Base-by-base conservation (phyloP, 2,329 filamentous ascomycete species). In the Ophiostoma montium region DNA sequence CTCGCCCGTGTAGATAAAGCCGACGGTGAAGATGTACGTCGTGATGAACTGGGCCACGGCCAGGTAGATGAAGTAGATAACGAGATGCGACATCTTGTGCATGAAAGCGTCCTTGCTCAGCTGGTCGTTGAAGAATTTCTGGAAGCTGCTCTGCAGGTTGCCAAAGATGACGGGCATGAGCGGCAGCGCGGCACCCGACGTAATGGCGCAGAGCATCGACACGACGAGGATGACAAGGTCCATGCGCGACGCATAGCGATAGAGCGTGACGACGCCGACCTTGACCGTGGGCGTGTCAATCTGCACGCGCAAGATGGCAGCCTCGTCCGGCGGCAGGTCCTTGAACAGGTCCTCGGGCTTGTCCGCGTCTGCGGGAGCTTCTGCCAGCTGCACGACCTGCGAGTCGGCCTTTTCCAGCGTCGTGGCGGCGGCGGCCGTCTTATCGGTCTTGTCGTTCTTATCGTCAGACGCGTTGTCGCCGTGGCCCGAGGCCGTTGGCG, bases 1-100 rank as follows among this genome's bases (percentile, higher is more conserved):
- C 63, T 90, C 85, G 50, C 85, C 86, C 0, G 80, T 82, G 59
- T 87, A 95, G 57, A 95, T 94, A 67, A 94, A 95, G 18, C 86
- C 86, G 16, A 94, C 80, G 0, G 89, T 95, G 21, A 79, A 75
- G 52, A 94, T 69, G 62, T 94, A 94, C 41, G 82, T 75, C 3
- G 81, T 80, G 42, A 85, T 65, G 56, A 94, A 94, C 60, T 89
- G 83, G 54, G 72, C 87, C 51, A 94, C 79, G 39, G 77, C 87
- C 43, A 95, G 74, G 62, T 94, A 94, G 32, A 95, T 68, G 56
- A 94, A 92, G 65, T 94, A 94, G 33, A 94, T 66, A 11, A 88
- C 83, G 57, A 82, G 75, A 39, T 71, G 69, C 9, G 67, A 67
- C 57, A 94, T 68, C 52, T 78, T 67, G 48, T 66, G 54, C 46